These are phyloP conservation scores for Coemansia sp. DNA, from an alignment of 192 early-diverging fungal species.

Conservation along the genomic window DNA sequence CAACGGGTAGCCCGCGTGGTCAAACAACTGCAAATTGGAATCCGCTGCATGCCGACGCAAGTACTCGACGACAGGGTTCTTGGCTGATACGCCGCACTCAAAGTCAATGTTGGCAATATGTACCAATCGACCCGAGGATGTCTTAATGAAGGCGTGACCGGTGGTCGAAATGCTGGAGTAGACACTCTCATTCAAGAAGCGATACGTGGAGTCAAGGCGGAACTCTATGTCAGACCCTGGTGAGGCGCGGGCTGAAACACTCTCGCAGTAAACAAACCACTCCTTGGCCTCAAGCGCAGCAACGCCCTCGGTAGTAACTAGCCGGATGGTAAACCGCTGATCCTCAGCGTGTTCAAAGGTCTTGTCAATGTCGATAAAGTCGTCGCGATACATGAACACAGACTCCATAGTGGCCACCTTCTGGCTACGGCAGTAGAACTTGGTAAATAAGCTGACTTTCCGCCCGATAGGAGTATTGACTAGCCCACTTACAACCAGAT, in stretches of 20 bases:
- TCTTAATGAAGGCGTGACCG: constrained; percentile 55
- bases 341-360: constrained; percentile 51
- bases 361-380: constrained; percentile 58
- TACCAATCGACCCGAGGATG: too few relatives aligned
- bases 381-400: constrained; percentile 79
- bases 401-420: constrained; percentile 71
- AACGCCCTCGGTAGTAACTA: constrained; percentile 59
- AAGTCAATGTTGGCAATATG: background rate
- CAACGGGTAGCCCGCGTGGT: too few relatives aligned
- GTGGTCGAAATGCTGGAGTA: constrained; percentile 40
- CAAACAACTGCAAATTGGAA: too few relatives aligned
- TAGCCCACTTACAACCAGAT: constrained; percentile 72
- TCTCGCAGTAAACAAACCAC: constrained; percentile 63
- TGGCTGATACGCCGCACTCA: too few relatives aligned
- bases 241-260: constrained; percentile 29
- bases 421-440: constrained; percentile 56
- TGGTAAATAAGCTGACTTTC: constrained; percentile 72
- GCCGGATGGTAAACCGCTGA: constrained; percentile 63
- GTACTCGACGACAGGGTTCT: too few relatives aligned
- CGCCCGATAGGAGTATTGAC: constrained; percentile 75
- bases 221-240: constrained; percentile 70
- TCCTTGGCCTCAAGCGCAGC: constrained; percentile 56
- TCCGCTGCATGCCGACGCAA: too few relatives aligned
- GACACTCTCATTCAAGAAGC: background rate
- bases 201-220: constrained; percentile 74